Evolutionary conservation across 805 yeast species (phyloP).

Genomic region (Scheffersomyces stipitis): DNA sequence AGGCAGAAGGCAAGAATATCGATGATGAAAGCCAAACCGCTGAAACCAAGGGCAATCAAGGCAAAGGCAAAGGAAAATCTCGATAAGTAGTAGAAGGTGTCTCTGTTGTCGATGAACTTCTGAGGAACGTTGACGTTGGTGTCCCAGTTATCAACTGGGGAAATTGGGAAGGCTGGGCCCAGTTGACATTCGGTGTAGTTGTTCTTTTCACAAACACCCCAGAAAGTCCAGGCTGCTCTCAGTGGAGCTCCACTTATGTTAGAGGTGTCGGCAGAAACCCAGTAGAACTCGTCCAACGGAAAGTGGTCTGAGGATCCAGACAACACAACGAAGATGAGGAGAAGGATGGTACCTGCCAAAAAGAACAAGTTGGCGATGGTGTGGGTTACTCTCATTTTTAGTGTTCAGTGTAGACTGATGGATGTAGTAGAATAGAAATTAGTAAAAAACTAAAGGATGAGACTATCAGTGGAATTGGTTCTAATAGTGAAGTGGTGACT

Average conservation of each 20-base stretch:
- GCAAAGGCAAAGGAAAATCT: slow-evolving; percentile 40
- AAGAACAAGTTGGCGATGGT: slow-evolving; percentile 38
- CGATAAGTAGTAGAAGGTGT: slow-evolving; percentile 62
- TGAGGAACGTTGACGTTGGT: slow-evolving; percentile 50
- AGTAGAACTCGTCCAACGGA: slow-evolving; percentile 71
- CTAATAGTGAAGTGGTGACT: no score
- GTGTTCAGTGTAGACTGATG: not conserved
- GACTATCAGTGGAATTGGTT: no score
- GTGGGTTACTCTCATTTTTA: slow-evolving; percentile 29
- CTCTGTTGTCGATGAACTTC: slow-evolving; percentile 47
- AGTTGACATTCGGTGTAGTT: slow-evolving; percentile 53
- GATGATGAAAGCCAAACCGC: slow-evolving; percentile 60
- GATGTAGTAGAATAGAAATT: no score
- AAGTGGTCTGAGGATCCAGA: slow-evolving; percentile 60
- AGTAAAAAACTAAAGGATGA: no score
- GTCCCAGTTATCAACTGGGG: slow-evolving; percentile 74
- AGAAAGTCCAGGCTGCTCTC: slow-evolving; percentile 77
- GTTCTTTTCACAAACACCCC: slow-evolving; percentile 62
- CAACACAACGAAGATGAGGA: slow-evolving; percentile 60
- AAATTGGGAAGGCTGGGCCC: slow-evolving; percentile 82
- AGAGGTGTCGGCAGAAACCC: slow-evolving; percentile 76
- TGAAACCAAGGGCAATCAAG: slow-evolving; percentile 53
- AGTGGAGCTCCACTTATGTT: slow-evolving; percentile 49
- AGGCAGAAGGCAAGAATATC: slow-evolving; percentile 59
- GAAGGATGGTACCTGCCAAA: slow-evolving; percentile 47